phyloP scores from a whole-genome alignment of 805 yeast species.

The Pichia phayaonensis region DNA sequence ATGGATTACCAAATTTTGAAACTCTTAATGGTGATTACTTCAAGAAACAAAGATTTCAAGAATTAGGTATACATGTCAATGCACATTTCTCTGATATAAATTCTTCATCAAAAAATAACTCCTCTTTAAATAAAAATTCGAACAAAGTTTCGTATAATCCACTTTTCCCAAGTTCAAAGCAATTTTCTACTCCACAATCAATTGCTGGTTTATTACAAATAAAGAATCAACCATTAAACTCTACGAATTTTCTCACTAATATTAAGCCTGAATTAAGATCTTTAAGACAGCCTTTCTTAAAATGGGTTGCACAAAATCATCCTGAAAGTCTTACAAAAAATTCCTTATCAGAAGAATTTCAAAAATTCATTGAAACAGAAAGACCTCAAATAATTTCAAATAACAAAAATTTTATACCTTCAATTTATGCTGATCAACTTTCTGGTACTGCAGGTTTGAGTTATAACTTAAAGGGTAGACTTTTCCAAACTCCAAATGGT shows the following conservation, averaged over 20 bases:
- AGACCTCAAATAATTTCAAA: slow-evolving; percentile 10
- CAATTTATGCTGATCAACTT: slow-evolving; percentile 16
- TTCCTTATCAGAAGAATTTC: slow-evolving; percentile 22
- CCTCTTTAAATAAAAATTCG: not conserved
- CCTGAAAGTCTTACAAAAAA: slow-evolving; percentile 32
- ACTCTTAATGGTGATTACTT: slow-evolving; percentile 51
- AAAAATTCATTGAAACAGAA: slow-evolving; percentile 32
- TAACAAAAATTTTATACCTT: slow-evolving; percentile 12
- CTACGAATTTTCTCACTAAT: slow-evolving; percentile 13
- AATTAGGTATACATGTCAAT: slow-evolving; percentile 47
- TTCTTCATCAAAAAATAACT: not conserved
- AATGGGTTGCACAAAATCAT: slow-evolving; percentile 45
- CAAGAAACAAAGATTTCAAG: slow-evolving; percentile 61
- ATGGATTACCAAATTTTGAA: slow-evolving; percentile 66
- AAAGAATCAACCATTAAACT: slow-evolving; percentile 17
- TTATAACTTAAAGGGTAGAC: slow-evolving; percentile 60
- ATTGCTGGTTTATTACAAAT: slow-evolving; percentile 21
- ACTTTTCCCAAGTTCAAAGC: slow-evolving; percentile 29
- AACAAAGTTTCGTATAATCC: slow-evolving; percentile 26
- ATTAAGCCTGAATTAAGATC: slow-evolving; percentile 35
- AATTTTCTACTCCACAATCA: slow-evolving; percentile 22
- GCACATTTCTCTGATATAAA: slow-evolving; percentile 11
- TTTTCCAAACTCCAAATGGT: slow-evolving; percentile 67
- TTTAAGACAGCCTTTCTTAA: slow-evolving; percentile 44
- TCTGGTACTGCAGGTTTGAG: slow-evolving; percentile 74